Evolutionary conservation across 75 land plant species (phyloP), one percentile per base, ranked within the genome.

Genomic region (Chamaecyparis obtusa): DNA sequence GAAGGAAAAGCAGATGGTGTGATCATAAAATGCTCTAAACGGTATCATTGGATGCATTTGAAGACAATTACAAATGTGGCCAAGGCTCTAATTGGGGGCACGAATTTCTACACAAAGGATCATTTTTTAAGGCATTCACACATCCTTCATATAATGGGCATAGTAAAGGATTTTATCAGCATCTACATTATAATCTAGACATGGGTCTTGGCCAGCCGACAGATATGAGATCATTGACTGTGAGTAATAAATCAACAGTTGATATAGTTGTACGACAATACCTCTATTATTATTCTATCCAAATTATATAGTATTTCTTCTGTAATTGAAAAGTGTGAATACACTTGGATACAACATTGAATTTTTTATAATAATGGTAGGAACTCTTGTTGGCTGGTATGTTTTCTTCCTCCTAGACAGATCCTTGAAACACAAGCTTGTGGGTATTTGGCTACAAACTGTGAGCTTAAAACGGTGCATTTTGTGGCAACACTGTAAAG

Each of bases 11-110:
- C n/a, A 33, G 85, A 91, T 33, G 21, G 43, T 83, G 13, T 3
- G 46, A 74, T 85, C 86, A 78, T 88, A 24, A 91, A 86, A 85
- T 95, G 98, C 89, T 93, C 83, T 49, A 94, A 89, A 87, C 33
- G 86, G 64, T 96, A 96, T 85, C 95, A 93, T 41, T 92, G 92
- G 93, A 86, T 98, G 85, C 94, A 92, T 49, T 92, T 90, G 88
- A 98, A 98, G 87, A 95, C 99, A 24, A 90, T 98, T 87, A 94
- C 99, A 39, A 99, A 98, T 92, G 96, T 95, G 35, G 91, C 95
- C 43, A 99, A 98, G 88, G 95, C 99, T 81, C 91, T 98, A 19
- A 92, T 98, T 86, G 99, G 99, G 90, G 90, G 0, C 90, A 98
- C 67, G 87, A 85, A 16, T 98, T 98, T 86, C 32, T 54, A 19